A percentile compares a stretch with the other conserved stretches of the same genome.
phyloP scores from a whole-genome alignment of 2,329 filamentous ascomycete genomes.

The Ophiostoma perfectum region DNA sequence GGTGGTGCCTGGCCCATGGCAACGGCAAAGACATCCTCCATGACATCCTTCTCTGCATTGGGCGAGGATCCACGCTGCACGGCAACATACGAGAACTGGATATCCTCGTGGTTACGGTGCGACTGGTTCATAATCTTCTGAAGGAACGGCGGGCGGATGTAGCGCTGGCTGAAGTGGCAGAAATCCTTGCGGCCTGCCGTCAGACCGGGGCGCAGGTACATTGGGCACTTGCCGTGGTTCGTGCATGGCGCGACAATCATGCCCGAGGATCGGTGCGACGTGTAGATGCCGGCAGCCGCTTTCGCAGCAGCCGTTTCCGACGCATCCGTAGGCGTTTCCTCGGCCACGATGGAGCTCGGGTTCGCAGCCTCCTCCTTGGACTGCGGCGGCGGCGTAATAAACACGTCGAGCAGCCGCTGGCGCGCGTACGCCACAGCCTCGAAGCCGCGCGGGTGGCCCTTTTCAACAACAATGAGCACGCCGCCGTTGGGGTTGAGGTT shows the following conservation, averaged over 20 bases:
- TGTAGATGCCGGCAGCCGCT: constrained; percentile 2
- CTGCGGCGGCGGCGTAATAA: constrained; percentile 58
- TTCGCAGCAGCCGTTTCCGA: neutral
- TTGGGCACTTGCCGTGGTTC: constrained; percentile 80
- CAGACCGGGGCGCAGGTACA: constrained; percentile 70
- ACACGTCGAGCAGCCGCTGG: constrained; percentile 68
- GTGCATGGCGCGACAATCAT: constrained; percentile 75
- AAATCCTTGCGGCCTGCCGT: constrained; percentile 75
- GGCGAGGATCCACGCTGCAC: constrained; percentile 61
- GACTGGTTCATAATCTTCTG: constrained; percentile 66
- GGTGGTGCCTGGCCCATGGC: constrained; percentile 18
- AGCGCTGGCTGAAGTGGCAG: constrained; percentile 87
- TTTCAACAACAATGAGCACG: constrained; percentile 81
- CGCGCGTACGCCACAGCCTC: constrained; percentile 84
- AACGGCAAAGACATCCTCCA: neutral
- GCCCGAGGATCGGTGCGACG: constrained; percentile 48
- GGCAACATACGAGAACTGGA: constrained; percentile 84
- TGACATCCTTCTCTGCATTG: neutral
- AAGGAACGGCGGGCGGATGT: constrained; percentile 74
- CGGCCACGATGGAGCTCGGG: neutral
- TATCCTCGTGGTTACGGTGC: constrained; percentile 78
- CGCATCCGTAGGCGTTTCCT: constrained; percentile 24
- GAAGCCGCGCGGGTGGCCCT: constrained; percentile 85
- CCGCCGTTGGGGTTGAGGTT: constrained; percentile 79
- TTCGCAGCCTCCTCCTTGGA: neutral